Conservation (phyloP, 2,329 filamentous ascomycete genomes). For the Penicillium crustosum region DNA sequence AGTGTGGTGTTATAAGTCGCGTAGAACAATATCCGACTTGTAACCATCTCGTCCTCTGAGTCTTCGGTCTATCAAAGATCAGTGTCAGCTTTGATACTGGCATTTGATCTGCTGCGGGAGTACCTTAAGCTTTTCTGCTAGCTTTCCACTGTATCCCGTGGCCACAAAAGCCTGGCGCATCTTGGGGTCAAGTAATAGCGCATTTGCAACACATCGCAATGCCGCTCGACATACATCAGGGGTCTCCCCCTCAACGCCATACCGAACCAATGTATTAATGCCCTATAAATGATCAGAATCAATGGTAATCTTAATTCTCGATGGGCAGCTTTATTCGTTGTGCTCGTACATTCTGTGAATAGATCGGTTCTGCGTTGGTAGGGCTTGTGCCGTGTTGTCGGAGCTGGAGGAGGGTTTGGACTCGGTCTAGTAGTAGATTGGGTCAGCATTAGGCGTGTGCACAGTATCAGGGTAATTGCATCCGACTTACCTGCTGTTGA, state of each 20-base stretch:
- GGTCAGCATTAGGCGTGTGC: neutral
- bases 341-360: conserved; percentile 66
- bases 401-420: conserved; percentile 57
- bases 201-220: conserved; percentile 80
- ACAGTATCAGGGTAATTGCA: neutral
- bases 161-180: conserved; percentile 73
- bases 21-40: conserved; percentile 75
- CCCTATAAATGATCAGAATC: conserved; percentile 54
- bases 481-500: conserved; percentile 58
- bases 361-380: conserved; percentile 74
- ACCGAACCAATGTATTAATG: conserved; percentile 67
- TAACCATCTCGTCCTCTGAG: conserved; percentile 82
- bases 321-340: neutral
- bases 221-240: conserved; percentile 69
- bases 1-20: conserved; percentile 74
- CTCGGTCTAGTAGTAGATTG: conserved; percentile 30
- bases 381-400: conserved; percentile 77
- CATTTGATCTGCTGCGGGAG: neutral
- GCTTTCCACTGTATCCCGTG: conserved; percentile 64
- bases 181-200: conserved; percentile 67
- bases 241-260: conserved; percentile 69
- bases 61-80: conserved; percentile 57
- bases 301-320: neutral
- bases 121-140: conserved; percentile 67
- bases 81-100: neutral